Conservation (phyloP, 1,284 basidiomycete genomes). For the Flammula alnicola region DNA sequence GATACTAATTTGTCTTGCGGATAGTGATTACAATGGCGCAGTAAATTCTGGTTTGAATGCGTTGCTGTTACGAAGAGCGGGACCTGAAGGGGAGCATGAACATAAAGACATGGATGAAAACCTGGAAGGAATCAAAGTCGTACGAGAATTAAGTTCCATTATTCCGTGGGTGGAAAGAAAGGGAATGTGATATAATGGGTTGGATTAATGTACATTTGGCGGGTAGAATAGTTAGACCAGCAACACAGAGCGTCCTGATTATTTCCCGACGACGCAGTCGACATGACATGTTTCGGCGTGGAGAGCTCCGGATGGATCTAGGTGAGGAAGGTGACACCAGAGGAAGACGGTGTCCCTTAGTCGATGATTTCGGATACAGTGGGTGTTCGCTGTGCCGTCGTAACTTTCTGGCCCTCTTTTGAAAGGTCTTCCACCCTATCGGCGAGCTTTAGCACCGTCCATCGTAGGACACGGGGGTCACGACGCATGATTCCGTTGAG, state of each 20-base stretch:
- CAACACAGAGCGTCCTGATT: not conserved
- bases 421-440: conserved; percentile 74
- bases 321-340: not conserved
- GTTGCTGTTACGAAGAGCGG: conserved; percentile 56
- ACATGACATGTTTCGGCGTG: not conserved
- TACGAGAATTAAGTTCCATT: conserved; percentile 46
- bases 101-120: conserved; percentile 48
- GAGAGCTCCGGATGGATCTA: not conserved
- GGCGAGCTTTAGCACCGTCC: conserved; percentile 82
- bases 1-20: not conserved
- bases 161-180: conserved; percentile 19
- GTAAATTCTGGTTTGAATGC: conserved; percentile 59
- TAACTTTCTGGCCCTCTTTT: conserved; percentile 37
- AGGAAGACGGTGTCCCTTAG: conserved; percentile 10
- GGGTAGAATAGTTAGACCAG: conserved; percentile 2
- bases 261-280: too few relatives aligned
- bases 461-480: conserved; percentile 84
- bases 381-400: conserved; percentile 7
- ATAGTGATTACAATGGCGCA: conserved; percentile 75
- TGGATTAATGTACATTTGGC: conserved; percentile 8
- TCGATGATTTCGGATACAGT: conserved; percentile 25
- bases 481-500: conserved; percentile 71
- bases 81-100: conserved; percentile 52
- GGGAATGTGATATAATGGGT: conserved; percentile 11
- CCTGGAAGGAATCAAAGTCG: conserved; percentile 40